phyloP scores from a whole-genome alignment of 2,329 filamentous ascomycete species.

The Monosporascus cannonballus region DNA sequence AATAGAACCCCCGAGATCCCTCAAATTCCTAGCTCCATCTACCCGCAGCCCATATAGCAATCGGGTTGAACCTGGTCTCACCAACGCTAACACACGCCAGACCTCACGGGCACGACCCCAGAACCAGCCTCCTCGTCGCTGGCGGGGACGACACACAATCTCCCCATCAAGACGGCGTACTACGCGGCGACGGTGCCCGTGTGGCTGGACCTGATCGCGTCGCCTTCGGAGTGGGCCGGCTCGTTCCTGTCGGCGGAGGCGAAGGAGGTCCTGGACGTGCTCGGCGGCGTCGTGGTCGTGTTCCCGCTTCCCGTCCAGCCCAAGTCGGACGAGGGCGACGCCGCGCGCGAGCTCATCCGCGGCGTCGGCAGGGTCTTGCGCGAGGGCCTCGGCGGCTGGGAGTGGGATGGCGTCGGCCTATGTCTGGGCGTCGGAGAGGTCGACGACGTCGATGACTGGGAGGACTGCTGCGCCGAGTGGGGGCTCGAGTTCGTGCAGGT shows the following conservation, averaged over 20 bases:
- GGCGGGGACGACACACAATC: conserved; percentile 54
- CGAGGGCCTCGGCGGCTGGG: conserved; percentile 52
- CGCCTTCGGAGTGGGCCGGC: conserved; percentile 46
- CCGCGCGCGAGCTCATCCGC: conserved; percentile 37
- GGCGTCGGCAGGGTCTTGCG: conserved; percentile 50
- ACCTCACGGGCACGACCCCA: conserved; percentile 44
- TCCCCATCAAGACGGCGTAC: conserved; percentile 52
- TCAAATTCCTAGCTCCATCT: neutral
- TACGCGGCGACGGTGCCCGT: conserved; percentile 56
- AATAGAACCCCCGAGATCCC: neutral
- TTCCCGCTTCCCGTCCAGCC: conserved; percentile 35
- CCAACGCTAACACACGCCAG: conserved; percentile 26
- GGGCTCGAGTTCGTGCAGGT: conserved; percentile 60
- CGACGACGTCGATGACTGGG: conserved; percentile 50
- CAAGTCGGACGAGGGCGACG: conserved; percentile 14
- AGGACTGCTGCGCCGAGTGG: conserved; percentile 49
- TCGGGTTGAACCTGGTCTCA: neutral
- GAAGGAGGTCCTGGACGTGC: conserved; percentile 52
- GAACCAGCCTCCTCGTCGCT: conserved; percentile 35
- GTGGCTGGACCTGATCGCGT: conserved; percentile 59
- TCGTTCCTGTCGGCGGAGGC: conserved; percentile 58
- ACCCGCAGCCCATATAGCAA: neutral
- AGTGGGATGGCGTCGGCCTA: conserved; percentile 59
- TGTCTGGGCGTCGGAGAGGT: conserved; percentile 49
- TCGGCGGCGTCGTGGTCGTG: conserved; percentile 55